Evolutionary conservation across 305 asterid species (phyloP), one percentile per base, ranked within the genome.

Genomic region (Fraxinus sp.): DNA sequence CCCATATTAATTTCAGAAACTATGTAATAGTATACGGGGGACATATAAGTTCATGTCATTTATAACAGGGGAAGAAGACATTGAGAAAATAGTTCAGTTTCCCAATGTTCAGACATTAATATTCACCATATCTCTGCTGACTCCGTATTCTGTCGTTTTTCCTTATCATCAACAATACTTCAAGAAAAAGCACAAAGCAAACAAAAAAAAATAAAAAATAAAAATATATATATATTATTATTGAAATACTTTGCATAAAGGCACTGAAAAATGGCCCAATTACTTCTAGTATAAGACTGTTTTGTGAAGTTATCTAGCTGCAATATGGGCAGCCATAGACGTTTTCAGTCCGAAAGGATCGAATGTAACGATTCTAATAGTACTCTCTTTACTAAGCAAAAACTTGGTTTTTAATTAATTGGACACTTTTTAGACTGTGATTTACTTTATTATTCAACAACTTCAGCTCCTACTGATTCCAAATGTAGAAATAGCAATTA

Each of bases 1-100:
- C 68, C 85, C 80, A 89, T 86, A 30, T 89, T 82, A 88, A 82
- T 79, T 80, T 71, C 79, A 49, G 22, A 37, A 44, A 41, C 74
- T 22, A 20, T 5, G 18, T 11, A 70, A 30, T 70, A 70, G 30
- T 70, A 13, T 10, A 28, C 18, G 16, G 1, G 22, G 75, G 75
- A 30, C 22, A 70, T 70, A 4, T 9, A 7, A 70, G 36, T 70
- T 26, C 22, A 14, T 70, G 5, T 26, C 5, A 18, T 62, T 7
- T 26, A 26, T 9, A 28, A 28, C 20, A 8, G 13, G 35, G n/a
- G 35, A 26, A 26, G n/a, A 26, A 24, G 36, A 68, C 37, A 2
- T 30, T 70, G 9, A 28, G 39, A 70, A 30, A 70, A 70, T 30
- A 11, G 41, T 28, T 35, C 75, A 70, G 22, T 70, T 26, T 70